phyloP scores from a whole-genome alignment of 2,329 filamentous ascomycete genomes.

The Colletotrichum nymphaeae region DNA sequence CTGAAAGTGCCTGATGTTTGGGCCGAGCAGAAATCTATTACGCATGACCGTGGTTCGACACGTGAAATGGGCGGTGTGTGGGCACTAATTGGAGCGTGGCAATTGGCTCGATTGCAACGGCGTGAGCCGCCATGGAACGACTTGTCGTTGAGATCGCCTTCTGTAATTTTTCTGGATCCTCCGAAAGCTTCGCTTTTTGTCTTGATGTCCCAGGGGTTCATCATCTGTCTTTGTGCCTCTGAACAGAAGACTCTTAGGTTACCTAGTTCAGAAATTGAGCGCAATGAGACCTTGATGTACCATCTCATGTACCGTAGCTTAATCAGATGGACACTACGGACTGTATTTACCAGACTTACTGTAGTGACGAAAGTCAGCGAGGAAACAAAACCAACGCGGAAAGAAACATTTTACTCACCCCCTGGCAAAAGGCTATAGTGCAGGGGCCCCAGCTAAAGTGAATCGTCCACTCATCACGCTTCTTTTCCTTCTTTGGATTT shows the following conservation, averaged over 20 bases:
- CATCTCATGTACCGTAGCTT: too few relatives aligned
- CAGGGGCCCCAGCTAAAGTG: constrained; percentile 16
- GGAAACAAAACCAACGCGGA: not conserved
- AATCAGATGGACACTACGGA: too few relatives aligned
- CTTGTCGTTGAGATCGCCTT: constrained; percentile 34
- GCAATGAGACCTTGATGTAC: not conserved
- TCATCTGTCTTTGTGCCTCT: not conserved
- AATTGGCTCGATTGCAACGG: constrained; percentile 24
- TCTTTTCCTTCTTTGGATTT: constrained; percentile 16
- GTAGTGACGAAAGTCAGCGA: not conserved
- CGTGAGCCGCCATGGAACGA: constrained; percentile 33
- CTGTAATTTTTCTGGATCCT: constrained; percentile 30
- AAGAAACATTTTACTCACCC: not conserved
- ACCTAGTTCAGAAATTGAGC: not conserved
- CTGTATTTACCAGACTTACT: too few relatives aligned
- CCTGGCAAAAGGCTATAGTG: not conserved
- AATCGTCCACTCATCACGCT: constrained; percentile 28
- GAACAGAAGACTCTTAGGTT: not conserved
- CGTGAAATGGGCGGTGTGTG: constrained; percentile 35
- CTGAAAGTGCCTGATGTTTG: constrained; percentile 8
- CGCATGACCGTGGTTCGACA: constrained; percentile 35
- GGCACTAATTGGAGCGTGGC: constrained; percentile 14
- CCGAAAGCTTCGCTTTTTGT: not conserved
- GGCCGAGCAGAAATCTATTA: constrained; percentile 22
- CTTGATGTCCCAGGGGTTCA: not conserved